These are phyloP conservation scores for Russula olivacea DNA, from an alignment of 768 basidiomycete species.

Conservation along the genomic window DNA sequence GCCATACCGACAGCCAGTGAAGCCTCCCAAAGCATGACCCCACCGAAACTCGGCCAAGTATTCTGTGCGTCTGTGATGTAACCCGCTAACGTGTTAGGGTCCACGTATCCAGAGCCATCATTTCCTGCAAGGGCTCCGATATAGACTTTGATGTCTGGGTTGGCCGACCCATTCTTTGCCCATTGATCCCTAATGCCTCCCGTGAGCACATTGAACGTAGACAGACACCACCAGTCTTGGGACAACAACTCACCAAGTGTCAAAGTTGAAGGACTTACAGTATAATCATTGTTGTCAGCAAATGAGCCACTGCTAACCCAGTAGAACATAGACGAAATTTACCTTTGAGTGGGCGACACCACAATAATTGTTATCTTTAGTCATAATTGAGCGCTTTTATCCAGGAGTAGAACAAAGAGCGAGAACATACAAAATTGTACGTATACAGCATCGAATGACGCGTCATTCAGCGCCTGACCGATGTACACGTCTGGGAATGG, in stretches of 20 bases:
- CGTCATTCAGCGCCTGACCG: conserved; percentile 33
- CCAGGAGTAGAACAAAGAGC: background rate
- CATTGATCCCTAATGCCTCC: conserved; percentile 40
- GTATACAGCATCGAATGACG: conserved; percentile 38
- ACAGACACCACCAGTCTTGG: background rate
- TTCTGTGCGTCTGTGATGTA: conserved; percentile 34
- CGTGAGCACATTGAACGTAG: background rate
- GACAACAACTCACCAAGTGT: conserved; percentile 29
- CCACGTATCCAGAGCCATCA: conserved; percentile 39
- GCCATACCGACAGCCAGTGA: conserved; percentile 41
- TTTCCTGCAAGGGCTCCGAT: conserved; percentile 42
- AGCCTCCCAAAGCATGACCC: conserved; percentile 44
- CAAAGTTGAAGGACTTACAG: conserved; percentile 27
- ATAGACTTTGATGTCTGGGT: conserved; percentile 43
- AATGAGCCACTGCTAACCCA: background rate
- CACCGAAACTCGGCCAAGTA: conserved; percentile 33
- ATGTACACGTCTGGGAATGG: conserved; percentile 35
- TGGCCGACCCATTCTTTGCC: conserved; percentile 40
- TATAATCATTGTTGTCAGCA: background rate
- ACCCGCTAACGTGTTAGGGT: conserved; percentile 31
- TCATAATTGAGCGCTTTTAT: background rate
- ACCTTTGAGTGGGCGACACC: background rate
- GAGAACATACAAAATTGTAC: conserved; percentile 45
- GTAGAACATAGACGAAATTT: background rate
- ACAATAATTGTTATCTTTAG: background rate